Percentiles rank a stretch among this genome's conserved stretches.
Evolutionary conservation across 352 stramenopile genomes (phyloP).

Genomic region (Phytopythium kandeliae): DNA sequence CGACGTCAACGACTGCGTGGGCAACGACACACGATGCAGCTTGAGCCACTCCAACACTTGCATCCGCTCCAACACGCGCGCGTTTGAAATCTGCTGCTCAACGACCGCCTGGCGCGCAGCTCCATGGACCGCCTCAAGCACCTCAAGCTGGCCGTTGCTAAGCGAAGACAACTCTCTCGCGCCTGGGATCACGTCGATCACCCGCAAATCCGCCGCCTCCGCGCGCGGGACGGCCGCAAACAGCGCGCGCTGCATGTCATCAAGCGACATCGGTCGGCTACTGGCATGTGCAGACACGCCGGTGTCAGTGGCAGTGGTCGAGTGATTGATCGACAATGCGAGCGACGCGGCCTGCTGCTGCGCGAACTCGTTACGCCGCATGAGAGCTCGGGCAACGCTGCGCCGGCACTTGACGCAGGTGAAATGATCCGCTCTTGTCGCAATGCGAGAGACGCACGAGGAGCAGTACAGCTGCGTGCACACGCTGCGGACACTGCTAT

Average conservation of each 20-base stretch:
- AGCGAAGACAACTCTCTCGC: slow-evolving; percentile 30
- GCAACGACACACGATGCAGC: slow-evolving; percentile 54
- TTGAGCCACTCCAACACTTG: slow-evolving; percentile 72
- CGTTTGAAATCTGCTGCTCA: slow-evolving; percentile 50
- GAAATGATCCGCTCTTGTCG: slow-evolving; percentile 16
- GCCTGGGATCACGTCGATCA: slow-evolving; percentile 42
- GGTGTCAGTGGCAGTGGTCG: neutral
- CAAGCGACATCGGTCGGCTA: slow-evolving; percentile 17
- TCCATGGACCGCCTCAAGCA: slow-evolving; percentile 60
- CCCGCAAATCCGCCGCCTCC: slow-evolving; percentile 34
- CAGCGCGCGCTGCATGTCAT: slow-evolving; percentile 44
- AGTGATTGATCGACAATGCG: slow-evolving; percentile 27
- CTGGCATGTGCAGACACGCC: neutral
- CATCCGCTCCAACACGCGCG: slow-evolving; percentile 50
- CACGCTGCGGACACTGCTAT: slow-evolving; percentile 10
- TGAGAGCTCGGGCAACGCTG: slow-evolving; percentile 26
- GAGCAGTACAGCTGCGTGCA: slow-evolving; percentile 74
- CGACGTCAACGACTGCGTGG: slow-evolving; percentile 18
- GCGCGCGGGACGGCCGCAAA: slow-evolving; percentile 27
- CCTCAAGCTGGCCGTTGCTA: slow-evolving; percentile 74
- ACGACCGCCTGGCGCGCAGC: slow-evolving; percentile 52
- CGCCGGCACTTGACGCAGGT: slow-evolving; percentile 56
- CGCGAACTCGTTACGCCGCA: slow-evolving; percentile 60
- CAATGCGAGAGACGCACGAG: slow-evolving; percentile 36
- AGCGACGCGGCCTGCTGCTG: slow-evolving; percentile 53